Percentiles rank a stretch among this genome's conserved stretches.
These are phyloP conservation scores for Fusarium liriodendri DNA, from an alignment of 2,329 filamentous ascomycete species.

Conservation along the genomic window DNA sequence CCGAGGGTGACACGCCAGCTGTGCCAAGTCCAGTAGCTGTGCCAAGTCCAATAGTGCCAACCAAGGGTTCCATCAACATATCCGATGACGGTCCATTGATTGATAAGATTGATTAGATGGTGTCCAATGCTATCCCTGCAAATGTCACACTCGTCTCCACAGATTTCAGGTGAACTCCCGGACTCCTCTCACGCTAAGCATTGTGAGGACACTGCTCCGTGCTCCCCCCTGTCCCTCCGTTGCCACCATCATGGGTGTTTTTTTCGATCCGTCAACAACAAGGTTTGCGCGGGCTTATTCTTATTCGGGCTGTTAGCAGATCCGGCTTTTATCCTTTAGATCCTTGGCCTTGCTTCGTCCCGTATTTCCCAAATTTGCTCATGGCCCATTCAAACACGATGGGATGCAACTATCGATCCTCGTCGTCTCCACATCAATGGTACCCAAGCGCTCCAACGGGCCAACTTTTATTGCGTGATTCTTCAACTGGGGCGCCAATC, in stretches of 20 bases:
- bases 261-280: not conserved
- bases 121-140: not conserved
- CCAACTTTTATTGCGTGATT: not conserved
- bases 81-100: not conserved
- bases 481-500: not conserved
- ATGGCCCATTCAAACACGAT: not conserved
- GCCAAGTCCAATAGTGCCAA: not conserved
- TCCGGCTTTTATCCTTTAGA: not conserved
- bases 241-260: not conserved
- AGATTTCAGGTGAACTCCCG: conserved; percentile 2
- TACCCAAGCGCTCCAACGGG: not conserved
- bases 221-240: not conserved
- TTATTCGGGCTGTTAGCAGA: not conserved
- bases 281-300: not conserved
- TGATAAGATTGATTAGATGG: conserved; percentile 2
- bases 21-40: not conserved
- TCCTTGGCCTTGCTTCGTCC: not conserved
- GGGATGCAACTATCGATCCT: not conserved
- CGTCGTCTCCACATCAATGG: not conserved
- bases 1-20: not conserved
- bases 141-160: not conserved
- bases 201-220: not conserved
- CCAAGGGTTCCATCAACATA: not conserved
- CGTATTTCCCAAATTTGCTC: not conserved
- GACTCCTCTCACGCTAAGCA: not conserved